These are phyloP conservation scores for Rhizopus delemar DNA, from an alignment of 371 early-diverging fungal species.

Conservation along the genomic window DNA sequence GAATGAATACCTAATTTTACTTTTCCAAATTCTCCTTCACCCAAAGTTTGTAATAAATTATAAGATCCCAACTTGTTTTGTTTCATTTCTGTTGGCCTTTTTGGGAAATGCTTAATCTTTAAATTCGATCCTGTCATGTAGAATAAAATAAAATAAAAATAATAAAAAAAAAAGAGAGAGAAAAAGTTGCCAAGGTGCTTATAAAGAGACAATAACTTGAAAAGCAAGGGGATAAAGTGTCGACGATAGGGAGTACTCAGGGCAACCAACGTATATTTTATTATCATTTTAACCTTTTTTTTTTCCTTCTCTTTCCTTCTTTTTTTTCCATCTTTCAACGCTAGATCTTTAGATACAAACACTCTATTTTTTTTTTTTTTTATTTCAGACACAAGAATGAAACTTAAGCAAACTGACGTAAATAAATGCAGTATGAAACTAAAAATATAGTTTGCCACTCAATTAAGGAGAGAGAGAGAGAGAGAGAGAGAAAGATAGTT, in stretches of 20 bases:
- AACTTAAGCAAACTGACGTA: neutral
- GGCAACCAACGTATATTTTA: neutral
- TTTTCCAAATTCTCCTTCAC: constrained; percentile 96
- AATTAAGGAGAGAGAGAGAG: too few relatives aligned
- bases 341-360: too few relatives aligned
- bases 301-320: too few relatives aligned
- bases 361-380: too few relatives aligned
- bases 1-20: constrained; percentile 95
- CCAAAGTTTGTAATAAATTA: constrained; percentile 23
- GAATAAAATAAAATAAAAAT: neutral
- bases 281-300: too few relatives aligned
- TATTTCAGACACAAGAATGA: too few relatives aligned
- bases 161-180: constrained; percentile 2
- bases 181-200: neutral
- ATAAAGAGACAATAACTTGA: neutral
- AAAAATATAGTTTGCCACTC: too few relatives aligned
- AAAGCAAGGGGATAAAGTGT: neutral
- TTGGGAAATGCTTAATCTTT: constrained; percentile 2
- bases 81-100: constrained; percentile 20
- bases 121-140: constrained; percentile 1
- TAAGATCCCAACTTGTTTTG: constrained; percentile 24
- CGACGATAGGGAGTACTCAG: neutral
- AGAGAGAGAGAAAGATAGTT: too few relatives aligned
- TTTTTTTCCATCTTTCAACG: too few relatives aligned
- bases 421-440: too few relatives aligned